Base-by-base conservation (phyloP, 768 basidiomycete species). In the Lactifluus piperatus region DNA sequence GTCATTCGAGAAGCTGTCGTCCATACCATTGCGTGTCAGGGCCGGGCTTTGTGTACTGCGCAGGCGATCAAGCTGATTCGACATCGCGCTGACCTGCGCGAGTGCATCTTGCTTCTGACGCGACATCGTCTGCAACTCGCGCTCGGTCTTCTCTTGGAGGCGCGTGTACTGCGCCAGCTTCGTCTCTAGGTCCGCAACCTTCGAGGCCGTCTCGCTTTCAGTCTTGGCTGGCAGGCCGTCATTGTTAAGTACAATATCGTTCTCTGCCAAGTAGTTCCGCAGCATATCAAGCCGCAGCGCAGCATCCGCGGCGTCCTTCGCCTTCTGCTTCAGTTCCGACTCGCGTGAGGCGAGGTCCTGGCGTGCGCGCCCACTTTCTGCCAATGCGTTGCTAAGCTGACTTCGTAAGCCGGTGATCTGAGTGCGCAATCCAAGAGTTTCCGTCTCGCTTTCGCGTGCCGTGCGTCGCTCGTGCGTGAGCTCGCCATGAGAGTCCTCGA, bases 221-320 rank as follows among this genome's bases (percentile, higher is more conserved):
- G 71, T 72, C 20, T 74, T 72, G 32, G 78, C 75, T 2, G 79
- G 78, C 45, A 84, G 65, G 37, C 87, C 82, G 50, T 85, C 87
- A 20, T 91, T 90, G 54, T 88, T 86, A 20, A 88, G 74, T 27
- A 79, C 79, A 53, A 98, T 80, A 16, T 94, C 95, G 67, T 89
- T 85, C 67, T 98, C 97, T 22, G 85, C 82, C 48, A 98, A 79
- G 68, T 97, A 85, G 68, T 83, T 88, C 47, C 92, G 84, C 58
- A 98, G 76, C 76, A 91, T 86, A 26, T 77, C 81, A 64, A 90
- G 75, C 60, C 90, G 88, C 61, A 93, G 74, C 58, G 80, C 82
- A 1, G 84, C 75, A 59, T 93, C 89, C 0, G 85, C 76, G 0
- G 82, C 77, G 48, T 86, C 82, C 68, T 84, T 84, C 32, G 77